Conservation (phyloP, 768 basidiomycete species). For the Calocera cornea region DNA sequence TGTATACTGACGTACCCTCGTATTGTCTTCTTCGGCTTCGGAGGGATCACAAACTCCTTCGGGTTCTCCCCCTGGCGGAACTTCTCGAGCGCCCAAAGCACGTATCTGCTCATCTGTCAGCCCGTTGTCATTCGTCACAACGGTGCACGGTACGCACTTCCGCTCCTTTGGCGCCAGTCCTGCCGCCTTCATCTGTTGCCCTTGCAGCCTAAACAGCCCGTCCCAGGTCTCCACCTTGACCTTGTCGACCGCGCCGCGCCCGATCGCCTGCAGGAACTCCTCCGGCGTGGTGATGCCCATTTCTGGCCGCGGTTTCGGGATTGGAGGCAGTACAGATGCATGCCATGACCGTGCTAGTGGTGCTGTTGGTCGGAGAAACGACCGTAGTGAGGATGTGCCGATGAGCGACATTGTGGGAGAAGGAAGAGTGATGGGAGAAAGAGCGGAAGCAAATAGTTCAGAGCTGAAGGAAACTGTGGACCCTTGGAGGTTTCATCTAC, state of each 20-base stretch:
- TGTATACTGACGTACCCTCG: conserved; percentile 48
- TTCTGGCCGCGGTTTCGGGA: conserved; percentile 15
- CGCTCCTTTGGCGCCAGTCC: conserved; percentile 57
- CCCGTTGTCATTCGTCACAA: background rate
- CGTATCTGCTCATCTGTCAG: conserved; percentile 39
- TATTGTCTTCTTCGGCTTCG: conserved; percentile 58
- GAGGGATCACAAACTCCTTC: conserved; percentile 48
- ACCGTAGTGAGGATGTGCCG: background rate
- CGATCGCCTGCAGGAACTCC: conserved; percentile 62
- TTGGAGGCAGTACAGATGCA: background rate
- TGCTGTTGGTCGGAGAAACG: background rate
- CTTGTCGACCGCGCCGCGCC: conserved; percentile 53
- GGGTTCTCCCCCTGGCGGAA: conserved; percentile 46
- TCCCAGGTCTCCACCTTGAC: conserved; percentile 51
- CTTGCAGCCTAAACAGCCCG: conserved; percentile 50
- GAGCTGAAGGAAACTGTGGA: too few relatives aligned
- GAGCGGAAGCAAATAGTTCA: background rate
- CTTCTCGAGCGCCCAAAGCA: conserved; percentile 76
- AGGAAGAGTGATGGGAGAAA: background rate
- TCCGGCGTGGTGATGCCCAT: conserved; percentile 41
- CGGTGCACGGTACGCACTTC: conserved; percentile 34
- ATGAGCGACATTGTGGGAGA: background rate
- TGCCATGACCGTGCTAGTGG: background rate
- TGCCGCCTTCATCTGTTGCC: conserved; percentile 45
- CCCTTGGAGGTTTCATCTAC: too few relatives aligned